phyloP scores from a whole-genome alignment of 2,329 filamentous ascomycete species.

The Pyrenophora tritici-repentis region DNA sequence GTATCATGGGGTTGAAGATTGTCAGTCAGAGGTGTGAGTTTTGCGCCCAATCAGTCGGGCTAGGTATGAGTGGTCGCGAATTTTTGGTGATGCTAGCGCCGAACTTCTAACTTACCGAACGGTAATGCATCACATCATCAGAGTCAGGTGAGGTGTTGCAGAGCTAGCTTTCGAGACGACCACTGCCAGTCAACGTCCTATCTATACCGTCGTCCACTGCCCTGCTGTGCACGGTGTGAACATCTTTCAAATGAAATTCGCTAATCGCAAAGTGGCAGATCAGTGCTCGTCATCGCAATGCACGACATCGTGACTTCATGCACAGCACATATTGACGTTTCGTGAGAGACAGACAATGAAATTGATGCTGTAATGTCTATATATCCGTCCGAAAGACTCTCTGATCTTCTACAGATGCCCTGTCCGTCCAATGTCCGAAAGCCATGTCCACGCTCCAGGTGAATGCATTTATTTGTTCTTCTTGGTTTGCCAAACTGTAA shows the following conservation, averaged over 20 bases:
- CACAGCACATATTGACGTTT: no score
- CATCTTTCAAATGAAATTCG: no score
- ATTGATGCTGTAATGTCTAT: constrained; percentile 45
- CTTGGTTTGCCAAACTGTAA: constrained; percentile 68
- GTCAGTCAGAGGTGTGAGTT: constrained; percentile 7
- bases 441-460: constrained; percentile 16
- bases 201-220: no score
- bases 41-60: constrained; percentile 6
- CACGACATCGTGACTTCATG: no score
- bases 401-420: constrained; percentile 41
- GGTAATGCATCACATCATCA: constrained; percentile 14
- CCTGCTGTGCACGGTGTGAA: no score
- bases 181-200: neutral
- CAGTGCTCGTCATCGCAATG: no score
- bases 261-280: no score
- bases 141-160: constrained; percentile 1
- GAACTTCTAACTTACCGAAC: constrained; percentile 36
- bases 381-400: constrained; percentile 35
- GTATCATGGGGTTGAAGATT: constrained; percentile 10
- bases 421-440: constrained; percentile 21
- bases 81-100: constrained; percentile 26
- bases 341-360: constrained; percentile 37
- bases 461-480: constrained; percentile 57
- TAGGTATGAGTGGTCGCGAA: constrained; percentile 16
- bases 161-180: neutral